Conservation (phyloP, 2,329 filamentous ascomycete species). For the Trichoderma gracile region DNA sequence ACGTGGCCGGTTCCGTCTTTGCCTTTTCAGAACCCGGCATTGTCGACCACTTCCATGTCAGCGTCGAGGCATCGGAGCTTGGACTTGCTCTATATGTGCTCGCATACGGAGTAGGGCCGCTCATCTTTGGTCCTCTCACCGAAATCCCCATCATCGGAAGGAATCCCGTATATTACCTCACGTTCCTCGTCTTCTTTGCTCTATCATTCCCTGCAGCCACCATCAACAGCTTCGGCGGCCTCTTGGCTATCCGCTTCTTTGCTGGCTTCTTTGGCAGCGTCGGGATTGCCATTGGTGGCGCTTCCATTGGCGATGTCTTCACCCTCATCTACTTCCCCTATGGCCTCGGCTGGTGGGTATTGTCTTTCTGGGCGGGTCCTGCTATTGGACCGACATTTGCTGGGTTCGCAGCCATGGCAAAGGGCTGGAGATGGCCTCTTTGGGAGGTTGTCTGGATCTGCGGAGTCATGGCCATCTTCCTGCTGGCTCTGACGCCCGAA, state of each 20-base stretch:
- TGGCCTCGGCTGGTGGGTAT: conserved; percentile 59
- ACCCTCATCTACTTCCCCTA: conserved; percentile 56
- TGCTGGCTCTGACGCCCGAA: conserved; percentile 60
- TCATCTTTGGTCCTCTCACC: conserved; percentile 5
- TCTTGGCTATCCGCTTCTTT: conserved; percentile 64
- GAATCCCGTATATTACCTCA: conserved; percentile 11
- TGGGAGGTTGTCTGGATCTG: conserved; percentile 60
- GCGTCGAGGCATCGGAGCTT: conserved; percentile 9
- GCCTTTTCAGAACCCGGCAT: conserved; percentile 3
- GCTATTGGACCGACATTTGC: conserved; percentile 19
- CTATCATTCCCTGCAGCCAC: conserved; percentile 9
- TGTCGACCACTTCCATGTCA: conserved; percentile 7
- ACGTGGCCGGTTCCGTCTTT: conserved; percentile 3
- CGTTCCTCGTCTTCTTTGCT: conserved; percentile 12
- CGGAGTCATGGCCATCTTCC: conserved; percentile 51
- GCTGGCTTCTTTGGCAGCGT: conserved; percentile 67
- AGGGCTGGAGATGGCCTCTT: conserved; percentile 57
- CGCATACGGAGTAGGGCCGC: conserved; percentile 7
- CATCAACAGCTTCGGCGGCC: conserved; percentile 38
- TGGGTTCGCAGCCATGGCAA: conserved; percentile 50
- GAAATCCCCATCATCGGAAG: conserved; percentile 13
- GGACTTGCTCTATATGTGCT: conserved; percentile 19
- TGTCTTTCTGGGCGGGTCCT: conserved; percentile 38
- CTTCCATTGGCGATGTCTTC: conserved; percentile 54
- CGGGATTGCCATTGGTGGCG: conserved; percentile 60